These are phyloP conservation scores for Neurospora sp. DNA, from an alignment of 495 filamentous ascomycete species.

Conservation along the genomic window DNA sequence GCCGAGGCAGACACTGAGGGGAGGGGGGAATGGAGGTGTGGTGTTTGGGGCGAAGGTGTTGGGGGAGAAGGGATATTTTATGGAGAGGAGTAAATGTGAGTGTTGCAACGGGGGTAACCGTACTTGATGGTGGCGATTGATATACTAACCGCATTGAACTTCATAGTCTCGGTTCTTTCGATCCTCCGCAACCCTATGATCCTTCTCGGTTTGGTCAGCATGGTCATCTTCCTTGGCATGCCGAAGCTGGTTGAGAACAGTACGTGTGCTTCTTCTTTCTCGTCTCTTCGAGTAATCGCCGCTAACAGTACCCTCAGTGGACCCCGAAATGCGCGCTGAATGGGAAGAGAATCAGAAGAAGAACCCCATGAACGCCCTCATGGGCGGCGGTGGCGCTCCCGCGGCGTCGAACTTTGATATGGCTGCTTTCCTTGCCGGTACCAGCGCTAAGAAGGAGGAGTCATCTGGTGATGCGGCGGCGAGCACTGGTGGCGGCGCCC, in stretches of 20 bases:
- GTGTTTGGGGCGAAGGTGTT: slow-evolving; percentile 51
- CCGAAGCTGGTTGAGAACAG: slow-evolving; percentile 93
- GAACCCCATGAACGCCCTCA: slow-evolving; percentile 46
- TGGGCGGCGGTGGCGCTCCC: slow-evolving; percentile 31
- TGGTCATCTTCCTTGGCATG: slow-evolving; percentile 78
- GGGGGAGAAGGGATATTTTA: slow-evolving; percentile 60
- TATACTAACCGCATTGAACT: slow-evolving; percentile 1
- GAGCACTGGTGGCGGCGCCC: background rate
- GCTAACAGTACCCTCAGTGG: slow-evolving; percentile 53
- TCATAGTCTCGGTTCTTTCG: slow-evolving; percentile 43
- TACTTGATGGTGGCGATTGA: background rate
- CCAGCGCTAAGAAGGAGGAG: slow-evolving; percentile 19
- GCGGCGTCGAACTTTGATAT: slow-evolving; percentile 58
- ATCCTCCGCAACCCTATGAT: slow-evolving; percentile 95
- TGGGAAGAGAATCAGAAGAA: slow-evolving; percentile 83
- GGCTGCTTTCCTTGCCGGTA: slow-evolving; percentile 68
- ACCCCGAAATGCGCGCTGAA: slow-evolving; percentile 84
- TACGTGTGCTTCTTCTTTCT: slow-evolving; percentile 35
- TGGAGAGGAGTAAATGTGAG: slow-evolving; percentile 64
- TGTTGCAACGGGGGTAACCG: background rate
- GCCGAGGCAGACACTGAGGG: slow-evolving; percentile 22
- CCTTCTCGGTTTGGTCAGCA: slow-evolving; percentile 68
- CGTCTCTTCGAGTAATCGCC: background rate
- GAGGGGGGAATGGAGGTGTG: slow-evolving; percentile 9
- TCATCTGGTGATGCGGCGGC: slow-evolving; percentile 7